Evolutionary conservation across 1,284 basidiomycete genomes (phyloP).

Genomic region (Sutorius eximius): DNA sequence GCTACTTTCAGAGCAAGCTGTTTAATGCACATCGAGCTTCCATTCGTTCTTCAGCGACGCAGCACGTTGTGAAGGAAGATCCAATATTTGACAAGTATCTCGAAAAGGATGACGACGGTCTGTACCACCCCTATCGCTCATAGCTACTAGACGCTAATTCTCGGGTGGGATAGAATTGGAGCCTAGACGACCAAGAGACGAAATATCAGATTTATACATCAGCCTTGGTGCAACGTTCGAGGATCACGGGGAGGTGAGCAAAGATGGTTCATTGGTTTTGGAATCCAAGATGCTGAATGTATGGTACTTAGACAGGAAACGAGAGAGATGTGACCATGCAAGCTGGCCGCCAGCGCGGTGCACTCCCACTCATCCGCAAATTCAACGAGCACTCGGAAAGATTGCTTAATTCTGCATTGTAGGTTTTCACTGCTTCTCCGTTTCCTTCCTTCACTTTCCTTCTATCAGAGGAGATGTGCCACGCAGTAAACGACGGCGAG

Average conservation of each 20-base stretch:
- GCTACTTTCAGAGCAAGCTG: conserved; percentile 94
- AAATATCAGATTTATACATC: conserved; percentile 76
- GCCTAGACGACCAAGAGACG: conserved; percentile 68
- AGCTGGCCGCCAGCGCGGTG: conserved; percentile 83
- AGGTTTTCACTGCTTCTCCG: conserved; percentile 26
- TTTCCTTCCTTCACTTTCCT: not conserved
- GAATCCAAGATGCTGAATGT: not conserved
- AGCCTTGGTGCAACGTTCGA: conserved; percentile 88
- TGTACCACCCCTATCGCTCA: conserved; percentile 18
- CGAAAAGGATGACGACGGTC: conserved; percentile 92
- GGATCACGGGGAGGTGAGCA: conserved; percentile 82
- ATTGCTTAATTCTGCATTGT: conserved; percentile 77
- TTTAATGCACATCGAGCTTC: conserved; percentile 95
- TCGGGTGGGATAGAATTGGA: conserved; percentile 63
- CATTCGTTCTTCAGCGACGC: conserved; percentile 80
- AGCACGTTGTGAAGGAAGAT: conserved; percentile 88
- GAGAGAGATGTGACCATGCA: conserved; percentile 94
- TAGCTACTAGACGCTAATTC: not conserved
- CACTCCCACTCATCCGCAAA: conserved; percentile 90
- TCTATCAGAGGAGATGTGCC: conserved; percentile 55
- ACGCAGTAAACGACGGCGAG: conserved; percentile 57
- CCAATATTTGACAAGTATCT: conserved; percentile 95
- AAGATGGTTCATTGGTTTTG: not conserved
- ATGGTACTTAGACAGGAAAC: conserved; percentile 70
- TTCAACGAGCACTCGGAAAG: conserved; percentile 98